Evolutionary conservation across 2,329 filamentous ascomycete species (phyloP).

Genomic region (Calonectria pauciramosa): DNA sequence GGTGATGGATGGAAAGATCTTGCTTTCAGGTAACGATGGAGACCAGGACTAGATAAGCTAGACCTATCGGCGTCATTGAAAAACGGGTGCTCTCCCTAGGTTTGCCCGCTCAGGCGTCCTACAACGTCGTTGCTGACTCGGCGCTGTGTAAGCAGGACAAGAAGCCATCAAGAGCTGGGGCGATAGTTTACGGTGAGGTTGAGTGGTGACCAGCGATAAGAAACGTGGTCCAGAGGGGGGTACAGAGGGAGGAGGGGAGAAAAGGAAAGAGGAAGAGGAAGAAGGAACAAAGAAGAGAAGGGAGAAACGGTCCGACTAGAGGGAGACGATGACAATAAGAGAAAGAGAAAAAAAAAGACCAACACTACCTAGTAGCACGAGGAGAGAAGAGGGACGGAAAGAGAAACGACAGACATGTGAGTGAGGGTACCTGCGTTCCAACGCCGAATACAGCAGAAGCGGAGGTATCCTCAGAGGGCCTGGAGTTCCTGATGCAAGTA

Average conservation of each 20-base stretch:
- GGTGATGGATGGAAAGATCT: constrained; percentile 30
- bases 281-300: constrained; percentile 3
- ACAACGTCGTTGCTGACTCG: constrained; percentile 29
- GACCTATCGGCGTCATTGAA: constrained; percentile 70
- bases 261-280: constrained; percentile 19
- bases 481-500: constrained; percentile 38
- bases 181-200: neutral
- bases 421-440: constrained; percentile 37
- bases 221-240: neutral
- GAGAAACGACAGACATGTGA: constrained; percentile 42
- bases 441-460: constrained; percentile 27
- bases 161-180: constrained; percentile 18
- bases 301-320: constrained; percentile 17
- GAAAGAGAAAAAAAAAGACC: constrained; percentile 19
- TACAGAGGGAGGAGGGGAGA: constrained; percentile 22
- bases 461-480: constrained; percentile 39
- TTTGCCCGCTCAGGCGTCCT: constrained; percentile 33
- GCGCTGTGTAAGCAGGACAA: constrained; percentile 24
- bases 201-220: neutral
- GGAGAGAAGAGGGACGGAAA: constrained; percentile 25
- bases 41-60: constrained; percentile 69
- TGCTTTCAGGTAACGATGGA: constrained; percentile 64
- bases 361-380: constrained; percentile 5
- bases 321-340: constrained; percentile 20
- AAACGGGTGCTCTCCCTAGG: constrained; percentile 29